These are phyloP conservation scores for Solanum tacnaense DNA, from an alignment of 257 asterid genomes.

Conservation along the genomic window DNA sequence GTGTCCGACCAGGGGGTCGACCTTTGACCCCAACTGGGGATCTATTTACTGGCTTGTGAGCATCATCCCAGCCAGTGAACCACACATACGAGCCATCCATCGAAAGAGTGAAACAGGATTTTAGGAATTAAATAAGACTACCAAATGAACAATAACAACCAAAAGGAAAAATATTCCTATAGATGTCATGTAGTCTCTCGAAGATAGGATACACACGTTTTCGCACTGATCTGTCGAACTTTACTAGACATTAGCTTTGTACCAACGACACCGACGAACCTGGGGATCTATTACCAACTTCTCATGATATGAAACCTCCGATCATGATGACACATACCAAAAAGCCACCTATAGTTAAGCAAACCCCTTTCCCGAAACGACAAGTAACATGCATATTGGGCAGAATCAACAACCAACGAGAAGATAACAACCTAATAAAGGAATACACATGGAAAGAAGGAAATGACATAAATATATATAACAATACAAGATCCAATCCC, in stretches of 20 bases:
- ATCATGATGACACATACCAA: not conserved
- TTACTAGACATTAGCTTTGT: not conserved
- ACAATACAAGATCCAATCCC: not conserved
- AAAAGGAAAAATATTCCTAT: not conserved
- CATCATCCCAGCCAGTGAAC: not conserved
- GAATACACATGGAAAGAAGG: not conserved
- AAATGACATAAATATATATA: not conserved
- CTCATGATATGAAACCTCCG: not conserved
- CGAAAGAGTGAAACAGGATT: not conserved
- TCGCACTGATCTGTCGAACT: not conserved
- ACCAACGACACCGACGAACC: not conserved
- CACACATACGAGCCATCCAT: not conserved
- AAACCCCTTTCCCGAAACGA: not conserved
- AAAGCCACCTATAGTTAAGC: not conserved
- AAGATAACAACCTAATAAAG: not conserved
- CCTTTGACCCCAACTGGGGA: not conserved
- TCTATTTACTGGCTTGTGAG: not conserved
- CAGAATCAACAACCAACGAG: not conserved
- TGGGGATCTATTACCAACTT: not conserved
- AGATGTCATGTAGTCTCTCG: not conserved
- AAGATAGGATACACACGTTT: not conserved
- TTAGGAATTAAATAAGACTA: not conserved
- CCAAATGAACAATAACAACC: not conserved
- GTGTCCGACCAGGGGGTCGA: not conserved
- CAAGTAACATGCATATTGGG: not conserved